These are phyloP conservation scores for Torrubiella hemipterigena DNA, from an alignment of 2,329 filamentous ascomycete genomes.

Conservation along the genomic window DNA sequence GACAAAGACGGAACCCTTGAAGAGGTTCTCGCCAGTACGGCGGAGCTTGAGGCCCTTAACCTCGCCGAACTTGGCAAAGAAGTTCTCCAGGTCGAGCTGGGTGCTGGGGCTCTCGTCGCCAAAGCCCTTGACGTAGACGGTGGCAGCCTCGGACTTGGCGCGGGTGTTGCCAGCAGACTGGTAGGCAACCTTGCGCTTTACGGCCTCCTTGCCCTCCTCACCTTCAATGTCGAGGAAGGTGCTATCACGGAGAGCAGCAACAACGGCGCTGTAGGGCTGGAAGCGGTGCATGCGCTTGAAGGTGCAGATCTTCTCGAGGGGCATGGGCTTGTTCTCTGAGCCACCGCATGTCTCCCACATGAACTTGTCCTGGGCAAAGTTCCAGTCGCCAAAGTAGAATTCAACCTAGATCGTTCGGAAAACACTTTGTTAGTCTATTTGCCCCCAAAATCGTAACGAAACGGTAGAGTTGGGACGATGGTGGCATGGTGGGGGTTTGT, in stretches of 20 bases:
- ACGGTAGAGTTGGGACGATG: conserved; percentile 4
- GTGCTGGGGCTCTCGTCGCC: conserved; percentile 71
- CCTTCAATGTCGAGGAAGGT: conserved; percentile 61
- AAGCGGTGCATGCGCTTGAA: conserved; percentile 98
- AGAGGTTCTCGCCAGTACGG: conserved; percentile 56
- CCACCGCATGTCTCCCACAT: conserved; percentile 71
- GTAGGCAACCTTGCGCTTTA: conserved; percentile 67
- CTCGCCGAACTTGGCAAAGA: conserved; percentile 72
- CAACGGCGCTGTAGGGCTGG: conserved; percentile 73
- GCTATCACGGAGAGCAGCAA: conserved; percentile 73
- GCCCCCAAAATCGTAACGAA: too few relatives aligned
- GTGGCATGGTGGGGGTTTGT: conserved; percentile 34
- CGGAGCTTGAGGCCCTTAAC: conserved; percentile 79
- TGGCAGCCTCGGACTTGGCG: conserved; percentile 57
- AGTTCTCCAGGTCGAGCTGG: conserved; percentile 88
- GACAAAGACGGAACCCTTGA: conserved; percentile 96
- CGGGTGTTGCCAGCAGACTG: conserved; percentile 46
- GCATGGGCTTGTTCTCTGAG: conserved; percentile 67
- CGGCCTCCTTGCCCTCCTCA: conserved; percentile 55
- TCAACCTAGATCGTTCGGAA: conserved; percentile 73
- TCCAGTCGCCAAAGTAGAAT: conserved; percentile 91
- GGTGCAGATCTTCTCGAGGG: conserved; percentile 62
- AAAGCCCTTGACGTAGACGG: conserved; percentile 90
- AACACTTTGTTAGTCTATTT: too few relatives aligned
- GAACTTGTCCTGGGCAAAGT: conserved; percentile 80